Evolutionary conservation across 139 green algal species (phyloP), one percentile per base, ranked within the genome.

Genomic region (Chlamydomonas applanata): DNA sequence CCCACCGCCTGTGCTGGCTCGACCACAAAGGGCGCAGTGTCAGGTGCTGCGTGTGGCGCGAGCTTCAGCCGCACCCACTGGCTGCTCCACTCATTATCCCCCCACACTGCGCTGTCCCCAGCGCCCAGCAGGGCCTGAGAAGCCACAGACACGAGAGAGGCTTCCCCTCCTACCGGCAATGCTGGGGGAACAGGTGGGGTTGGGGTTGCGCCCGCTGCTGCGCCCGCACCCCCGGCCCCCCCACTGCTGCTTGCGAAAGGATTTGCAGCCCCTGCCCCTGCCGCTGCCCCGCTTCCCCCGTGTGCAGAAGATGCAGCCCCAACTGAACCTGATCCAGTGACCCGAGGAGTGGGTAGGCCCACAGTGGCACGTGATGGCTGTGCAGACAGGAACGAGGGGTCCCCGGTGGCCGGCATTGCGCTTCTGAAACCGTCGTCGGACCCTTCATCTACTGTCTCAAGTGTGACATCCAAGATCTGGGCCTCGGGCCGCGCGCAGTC

Each of bases 391-490:
- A 49, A 49, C 7, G 40, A 49, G 7, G 40, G 7, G 40, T 49
- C 40, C 40, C 40, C 40, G n/a, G n/a, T n/a, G n/a, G n/a, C n/a
- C n/a, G n/a, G n/a, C n/a, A n/a, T n/a, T n/a, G n/a, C n/a, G n/a
- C 44, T 44, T 44, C 32, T 56, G 64, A 53, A 3, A 19, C 44
- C 25, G 36, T 17, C 25, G 36, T 17, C 17, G 25, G 56, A 20
- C 33, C 16, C 19, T 27, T 27, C 27, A n/a, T 44, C 61, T 25
- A 27, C 61, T 35, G 69, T 4, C 40, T 71, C 27, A 7, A 85
- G 74, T 27, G 46, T 57, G 22, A 85, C 65, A 25, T 85, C 57
- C 5, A 82, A 64, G 35, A 85, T 33, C 63, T 76, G 65, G 71
- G 65, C 46, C 16, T 67, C 56, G 0, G 74, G 40, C 0, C 74